A percentile compares a stretch with the other conserved stretches of the same genome.
Conservation (phyloP, 352 stramenopile species). For the Albugo laibachii region DNA sequence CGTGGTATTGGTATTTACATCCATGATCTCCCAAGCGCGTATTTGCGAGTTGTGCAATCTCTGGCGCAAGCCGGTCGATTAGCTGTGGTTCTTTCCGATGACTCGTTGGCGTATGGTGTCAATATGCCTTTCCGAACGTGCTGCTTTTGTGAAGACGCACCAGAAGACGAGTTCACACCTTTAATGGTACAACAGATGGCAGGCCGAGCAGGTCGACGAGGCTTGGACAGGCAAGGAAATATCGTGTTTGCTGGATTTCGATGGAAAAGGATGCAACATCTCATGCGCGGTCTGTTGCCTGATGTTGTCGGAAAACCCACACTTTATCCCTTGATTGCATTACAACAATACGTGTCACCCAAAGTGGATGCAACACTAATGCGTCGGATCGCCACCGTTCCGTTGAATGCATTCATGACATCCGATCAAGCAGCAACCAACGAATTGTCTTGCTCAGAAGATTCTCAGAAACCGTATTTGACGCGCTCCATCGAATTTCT, state of each 20-base stretch:
- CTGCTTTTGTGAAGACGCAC: slow-evolving; percentile 96
- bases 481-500: slow-evolving; percentile 82
- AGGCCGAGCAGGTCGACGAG: slow-evolving; percentile 91
- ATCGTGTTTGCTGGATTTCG: slow-evolving; percentile 91
- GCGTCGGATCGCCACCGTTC: slow-evolving; percentile 65
- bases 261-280: slow-evolving; percentile 89
- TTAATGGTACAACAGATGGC: slow-evolving; percentile 99
- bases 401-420: slow-evolving; percentile 60
- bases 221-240: slow-evolving; percentile 95
- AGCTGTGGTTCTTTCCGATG: slow-evolving; percentile 95
- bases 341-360: slow-evolving; percentile 82
- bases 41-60: slow-evolving; percentile 91
- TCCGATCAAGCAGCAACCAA: slow-evolving; percentile 13
- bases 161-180: slow-evolving; percentile 82
- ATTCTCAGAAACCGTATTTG: slow-evolving; percentile 53
- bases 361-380: slow-evolving; percentile 83
- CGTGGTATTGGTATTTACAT: slow-evolving; percentile 98
- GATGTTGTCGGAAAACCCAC: slow-evolving; percentile 85
- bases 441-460: not conserved
- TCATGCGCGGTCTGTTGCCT: slow-evolving; percentile 91
- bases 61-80: slow-evolving; percentile 93
- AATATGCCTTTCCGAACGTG: slow-evolving; percentile 99
- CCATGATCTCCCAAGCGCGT: slow-evolving; percentile 91
- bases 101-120: slow-evolving; percentile 95
- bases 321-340: slow-evolving; percentile 83